Base-by-base conservation (phyloP, 2,329 filamentous ascomycete genomes). In the Bipolaris bicolor region DNA sequence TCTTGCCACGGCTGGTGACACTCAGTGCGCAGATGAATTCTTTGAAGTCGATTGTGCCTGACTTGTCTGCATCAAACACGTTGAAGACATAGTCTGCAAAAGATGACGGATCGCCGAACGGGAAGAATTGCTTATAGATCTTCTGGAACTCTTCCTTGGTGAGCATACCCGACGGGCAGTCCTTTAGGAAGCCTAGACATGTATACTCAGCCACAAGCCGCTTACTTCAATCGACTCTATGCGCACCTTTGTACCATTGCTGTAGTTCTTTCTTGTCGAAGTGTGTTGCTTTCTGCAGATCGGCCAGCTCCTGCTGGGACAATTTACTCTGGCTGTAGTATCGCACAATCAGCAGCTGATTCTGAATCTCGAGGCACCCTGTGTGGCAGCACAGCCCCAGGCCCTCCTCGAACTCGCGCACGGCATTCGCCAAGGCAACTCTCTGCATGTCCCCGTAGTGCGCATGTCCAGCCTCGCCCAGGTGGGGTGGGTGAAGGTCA, bases 181-280 rank as follows among this genome's bases (percentile, higher is more conserved):
- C 95, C 83, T 98, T 98, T 61, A 98, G 85, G 82, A 99, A 98
- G 64, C 94, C 94, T 97, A 61, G 50, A 22, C 97, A 60, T 49
- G 20, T 52, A 29, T 52, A 51, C 46, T 75, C 63, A 76, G 67
- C 56, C 43, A 52, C 37, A 22, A 10, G 20, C 37, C 22, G 2
- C 22, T 37, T 41, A 49, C 7, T 29, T 43, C 34, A 24, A 13
- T 22, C 10, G 16, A 44, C 5, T 46, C 36, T 34, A 16, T 55
- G 73, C 87, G 64, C 79, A 97, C 95, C 95, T 85, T 98, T 98
- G 81, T 99, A 98, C 95, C 95, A 99, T 88, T 98, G 94, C 78
- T 99, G 95, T 76, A 99, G 80, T 80, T 99, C 95, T 84, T 98
- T 98, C 88, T 97, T 97, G 80, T 99, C 95, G 76, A 99, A 99